These are phyloP conservation scores for Tetraselmis striata DNA, from an alignment of 139 green algal species.

Conservation along the genomic window DNA sequence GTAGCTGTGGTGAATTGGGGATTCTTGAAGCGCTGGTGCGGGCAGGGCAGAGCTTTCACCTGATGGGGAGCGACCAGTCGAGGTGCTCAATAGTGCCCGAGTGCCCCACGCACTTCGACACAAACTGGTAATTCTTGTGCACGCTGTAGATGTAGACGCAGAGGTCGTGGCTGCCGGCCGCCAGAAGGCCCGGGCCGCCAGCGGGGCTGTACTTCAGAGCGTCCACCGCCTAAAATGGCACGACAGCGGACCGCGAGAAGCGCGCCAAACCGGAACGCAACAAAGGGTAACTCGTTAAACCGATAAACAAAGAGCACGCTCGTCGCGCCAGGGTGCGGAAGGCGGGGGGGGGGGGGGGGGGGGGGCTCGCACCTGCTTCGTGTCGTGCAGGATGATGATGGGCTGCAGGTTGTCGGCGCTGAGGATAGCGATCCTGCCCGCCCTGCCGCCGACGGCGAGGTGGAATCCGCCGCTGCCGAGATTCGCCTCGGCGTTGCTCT, in stretches of 20 bases:
- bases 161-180: slow-evolving; percentile 34
- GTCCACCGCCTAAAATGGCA: slow-evolving; percentile 18
- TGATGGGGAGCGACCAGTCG: slow-evolving; percentile 46
- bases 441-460: slow-evolving; percentile 29
- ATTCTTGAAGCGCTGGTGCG: slow-evolving; percentile 16
- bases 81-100: slow-evolving; percentile 37
- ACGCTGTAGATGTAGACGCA: slow-evolving; percentile 46
- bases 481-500: neutral
- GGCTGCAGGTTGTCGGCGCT: slow-evolving; percentile 36
- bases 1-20: neutral
- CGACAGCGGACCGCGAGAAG: no score
- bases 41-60: no score
- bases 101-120: slow-evolving; percentile 37
- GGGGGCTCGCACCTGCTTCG: no score
- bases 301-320: no score
- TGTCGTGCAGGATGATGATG: slow-evolving; percentile 31
- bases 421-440: slow-evolving; percentile 34
- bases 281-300: no score
- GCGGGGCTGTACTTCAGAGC: slow-evolving; percentile 49
- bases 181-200: slow-evolving; percentile 31
- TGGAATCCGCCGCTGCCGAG: slow-evolving; percentile 19
- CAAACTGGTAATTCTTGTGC: slow-evolving; percentile 32
- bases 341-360: no score
- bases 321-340: no score
- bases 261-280: no score